A percentile compares a stretch with the other conserved stretches of the same genome.
Conservation (phyloP, 495 filamentous ascomycete genomes). For the Echria macrotheca region DNA sequence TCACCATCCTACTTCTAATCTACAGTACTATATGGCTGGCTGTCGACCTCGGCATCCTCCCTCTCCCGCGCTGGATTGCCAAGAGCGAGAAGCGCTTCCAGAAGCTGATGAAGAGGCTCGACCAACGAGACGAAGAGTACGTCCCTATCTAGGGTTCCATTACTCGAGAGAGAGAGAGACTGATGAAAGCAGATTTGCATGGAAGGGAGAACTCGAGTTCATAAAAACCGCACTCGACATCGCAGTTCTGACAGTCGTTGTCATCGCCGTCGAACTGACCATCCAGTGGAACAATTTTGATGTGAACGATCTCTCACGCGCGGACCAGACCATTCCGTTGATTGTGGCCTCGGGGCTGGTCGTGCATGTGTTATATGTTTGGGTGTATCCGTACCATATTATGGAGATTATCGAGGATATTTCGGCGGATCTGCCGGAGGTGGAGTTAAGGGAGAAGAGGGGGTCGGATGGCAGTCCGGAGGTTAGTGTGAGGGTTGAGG, state of each 20-base stretch:
- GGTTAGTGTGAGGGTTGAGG: too few relatives aligned
- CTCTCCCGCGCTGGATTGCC: conserved; percentile 5
- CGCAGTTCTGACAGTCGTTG: conserved; percentile 17
- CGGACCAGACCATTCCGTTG: conserved; percentile 1
- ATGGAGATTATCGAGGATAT: conserved; percentile 1
- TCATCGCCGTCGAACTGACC: conserved; percentile 29
- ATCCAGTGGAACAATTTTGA: conserved; percentile 27
- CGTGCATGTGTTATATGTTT: conserved; percentile 8
- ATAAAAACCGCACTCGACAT: conserved; percentile 15
- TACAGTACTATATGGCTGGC: neutral
- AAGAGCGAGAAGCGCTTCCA: conserved; percentile 5
- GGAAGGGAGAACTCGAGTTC: conserved; percentile 8
- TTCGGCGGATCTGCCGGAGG: neutral
- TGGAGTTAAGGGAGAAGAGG: neutral
- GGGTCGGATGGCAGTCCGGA: neutral
- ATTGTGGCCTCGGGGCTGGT: conserved; percentile 4
- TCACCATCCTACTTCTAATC: conserved; percentile 11
- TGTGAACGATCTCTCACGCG: neutral
- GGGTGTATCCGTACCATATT: conserved; percentile 9
- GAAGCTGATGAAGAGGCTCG: neutral
- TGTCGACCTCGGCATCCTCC: neutral
- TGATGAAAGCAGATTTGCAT: conserved; percentile 2
- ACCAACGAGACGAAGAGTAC: neutral
- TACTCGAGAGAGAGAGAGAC: neutral
- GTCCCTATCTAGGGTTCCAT: neutral